Evolutionary conservation across 352 stramenopile species (phyloP).

Genomic region (Lagenidium giganteum): DNA sequence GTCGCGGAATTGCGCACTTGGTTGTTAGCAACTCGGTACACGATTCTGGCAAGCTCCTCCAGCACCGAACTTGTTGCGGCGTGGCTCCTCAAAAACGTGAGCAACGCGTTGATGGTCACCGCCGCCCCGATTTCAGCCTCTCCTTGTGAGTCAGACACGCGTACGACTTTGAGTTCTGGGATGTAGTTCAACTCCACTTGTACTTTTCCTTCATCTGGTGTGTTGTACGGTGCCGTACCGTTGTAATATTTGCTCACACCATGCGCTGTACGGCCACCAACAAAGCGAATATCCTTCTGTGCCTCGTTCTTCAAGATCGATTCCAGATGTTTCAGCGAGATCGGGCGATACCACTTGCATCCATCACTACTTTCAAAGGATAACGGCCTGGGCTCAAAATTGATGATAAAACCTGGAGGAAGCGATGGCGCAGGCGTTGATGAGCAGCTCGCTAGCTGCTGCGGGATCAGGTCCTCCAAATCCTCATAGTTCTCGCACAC

Average conservation of each 20-base stretch:
- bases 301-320: constrained; percentile 9
- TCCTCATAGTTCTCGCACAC: constrained; percentile 21
- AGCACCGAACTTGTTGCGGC: constrained; percentile 11
- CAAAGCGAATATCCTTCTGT: constrained; percentile 14
- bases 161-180: constrained; percentile 17
- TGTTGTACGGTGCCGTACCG: constrained; percentile 34
- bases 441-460: neutral
- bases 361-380: constrained; percentile 12
- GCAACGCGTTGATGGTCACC: constrained; percentile 18
- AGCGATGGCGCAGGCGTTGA: constrained; percentile 18
- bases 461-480: constrained; percentile 25
- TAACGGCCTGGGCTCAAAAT: constrained; percentile 23
- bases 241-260: constrained; percentile 60
- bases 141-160: neutral
- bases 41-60: constrained; percentile 27
- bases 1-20: constrained; percentile 43
- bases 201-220: constrained; percentile 7
- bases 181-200: constrained; percentile 36
- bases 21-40: constrained; percentile 46
- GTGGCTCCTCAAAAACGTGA: constrained; percentile 11
- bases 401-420: constrained; percentile 29
- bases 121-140: constrained; percentile 13
- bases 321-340: constrained; percentile 24
- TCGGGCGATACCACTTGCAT: constrained; percentile 28
- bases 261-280: constrained; percentile 34